Evolutionary conservation across 2,329 filamentous ascomycete species (phyloP), one percentile per base, ranked within the genome.

Genomic region (Diaporthe vaccinii): DNA sequence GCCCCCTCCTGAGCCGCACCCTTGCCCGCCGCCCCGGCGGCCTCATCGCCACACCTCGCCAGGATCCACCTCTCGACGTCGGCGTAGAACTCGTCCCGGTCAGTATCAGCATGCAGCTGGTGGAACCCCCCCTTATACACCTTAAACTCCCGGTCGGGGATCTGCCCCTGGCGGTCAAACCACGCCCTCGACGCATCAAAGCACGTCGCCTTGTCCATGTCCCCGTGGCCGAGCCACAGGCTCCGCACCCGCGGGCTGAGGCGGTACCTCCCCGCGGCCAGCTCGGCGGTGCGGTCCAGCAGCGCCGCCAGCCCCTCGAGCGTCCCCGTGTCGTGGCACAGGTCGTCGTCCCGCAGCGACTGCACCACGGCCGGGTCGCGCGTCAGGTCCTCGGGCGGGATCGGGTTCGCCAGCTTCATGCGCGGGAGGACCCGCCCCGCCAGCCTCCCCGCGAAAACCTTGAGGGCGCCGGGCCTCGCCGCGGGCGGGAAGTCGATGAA

Each of bases 251-350:
- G 82, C 34, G 85, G 82, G 83, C 90, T 82, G 81, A 91, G 82
- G 78, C 79, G 84, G 41, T 91, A 83, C 69, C 85, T 87, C 3
- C 92, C 93, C 8, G 83, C 84, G 7, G 90, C 85, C 76, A 98
- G 84, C 72, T 87, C 87, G 7, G 85, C 85, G 1, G 93, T 93
- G 36, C 96, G 90, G 82, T 97, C 94, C 78, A 98, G 85, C 89
- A 98, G 89, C 0, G 91, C 92, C 0, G 93, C 89, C 46, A 98
- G 82, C 0, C 94, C 94, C 82, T 96, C 93, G n/a, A 98, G 87
- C 9, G 96, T 98, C 49, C 95, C 96, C 2, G 92, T 96, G 83
- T 96, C 89, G 84, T 98, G 95, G 83, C 92, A 91, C 71, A 98
- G 86, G 68, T 87, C 81, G 83, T 98, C 96, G 41, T 90, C 88